Base-by-base conservation (phyloP, 108 stramenopile genomes). In the Pinguiococcus pyrenoidosus region DNA sequence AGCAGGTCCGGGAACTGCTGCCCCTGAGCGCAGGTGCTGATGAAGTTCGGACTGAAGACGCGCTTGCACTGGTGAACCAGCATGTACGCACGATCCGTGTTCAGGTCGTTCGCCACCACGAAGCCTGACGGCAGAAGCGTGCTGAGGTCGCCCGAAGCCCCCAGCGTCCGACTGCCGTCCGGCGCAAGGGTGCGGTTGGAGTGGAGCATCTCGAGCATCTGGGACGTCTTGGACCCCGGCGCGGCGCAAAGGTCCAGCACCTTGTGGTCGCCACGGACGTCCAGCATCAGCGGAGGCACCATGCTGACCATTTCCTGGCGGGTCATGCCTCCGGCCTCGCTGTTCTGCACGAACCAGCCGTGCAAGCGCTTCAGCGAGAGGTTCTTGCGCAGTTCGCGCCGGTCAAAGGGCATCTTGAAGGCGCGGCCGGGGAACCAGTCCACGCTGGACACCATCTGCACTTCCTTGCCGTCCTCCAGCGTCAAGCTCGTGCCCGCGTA, bases 231-330 rank as follows among this genome's bases (percentile, higher is more conserved):
- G 39, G 77, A 81, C 4, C 98, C 98, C 1, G 98, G 98, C 1
- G 98, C 88, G 7, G 97, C 93, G 57, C 91, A 93, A 87, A 94
- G 85, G 61, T 97, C 96, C 9, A 96, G 68, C 1, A 93, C 59
- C 59, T 56, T 53, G 72, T 93, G 80, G 18, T 83, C 54, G 4
- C 81, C 75, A 47, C 74, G 49, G 4, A 79, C 80, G 59, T 79
- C 61, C 51, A 97, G 64, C 27, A 93, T 85, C 12, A 92, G 77
- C 10, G 95, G 95, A 4, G 98, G 95, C 17, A 97, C 80, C 95
- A 99, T 97, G 50, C 76, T 79, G 23, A 96, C 98, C 13, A 90
- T 90, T 63, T 99, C 98, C 58, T 96, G 95, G 23, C 95, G 82
- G 8, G 89, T 94, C 18, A 99, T 72, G 53, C 64, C 54, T 7